Evolutionary conservation across 306 rosid species (phyloP), one percentile per base, ranked within the genome.

Genomic region (Pterocarpus santalinus): DNA sequence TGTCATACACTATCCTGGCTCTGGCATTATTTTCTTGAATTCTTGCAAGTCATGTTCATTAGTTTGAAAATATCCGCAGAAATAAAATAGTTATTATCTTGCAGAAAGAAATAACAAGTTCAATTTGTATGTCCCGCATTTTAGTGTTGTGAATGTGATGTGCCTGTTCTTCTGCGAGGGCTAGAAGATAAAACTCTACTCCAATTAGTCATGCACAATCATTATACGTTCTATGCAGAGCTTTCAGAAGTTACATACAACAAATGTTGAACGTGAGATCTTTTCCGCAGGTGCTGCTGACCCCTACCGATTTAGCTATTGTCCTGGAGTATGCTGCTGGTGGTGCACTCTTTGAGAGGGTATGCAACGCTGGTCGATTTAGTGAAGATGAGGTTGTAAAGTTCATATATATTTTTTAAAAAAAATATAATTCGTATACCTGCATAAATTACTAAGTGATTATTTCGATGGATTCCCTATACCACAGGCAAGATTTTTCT

Each of bases 301-400:
- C 99, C 71, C 94, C 94, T 2, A 87, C 90, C 46, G 98, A 95
- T 87, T 80, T 95, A 73, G 98, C 97, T 38, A 93, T 95, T 80
- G 97, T 93, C 69, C 87, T 95, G 89, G 99, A 95, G 88, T 95
- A 93, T 83, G 99, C 97, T 86, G 93, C 94, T 67, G 99, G 99
- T 3, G 98, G 99, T 16, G 97, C 92, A 80, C 94, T 95, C 80
- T 95, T 93, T 32, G 92, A 86, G n/a, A 84, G 90, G 85, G 87
- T 95, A 68, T 89, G 92, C 87, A 77, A 58, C 43, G 93, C 92
- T 38, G 97, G 98, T 67, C 89, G 97, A 84, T 89, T 95, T 74
- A 93, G 97, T 13, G 99, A 95, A 89, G 97, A 93, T 4, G 98
- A 92, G 97, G 99, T 95, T 52, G 34, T 68, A 32, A 9, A 75